phyloP scores from a whole-genome alignment of 352 stramenopile genomes.

The Nothophytophthora sp. region DNA sequence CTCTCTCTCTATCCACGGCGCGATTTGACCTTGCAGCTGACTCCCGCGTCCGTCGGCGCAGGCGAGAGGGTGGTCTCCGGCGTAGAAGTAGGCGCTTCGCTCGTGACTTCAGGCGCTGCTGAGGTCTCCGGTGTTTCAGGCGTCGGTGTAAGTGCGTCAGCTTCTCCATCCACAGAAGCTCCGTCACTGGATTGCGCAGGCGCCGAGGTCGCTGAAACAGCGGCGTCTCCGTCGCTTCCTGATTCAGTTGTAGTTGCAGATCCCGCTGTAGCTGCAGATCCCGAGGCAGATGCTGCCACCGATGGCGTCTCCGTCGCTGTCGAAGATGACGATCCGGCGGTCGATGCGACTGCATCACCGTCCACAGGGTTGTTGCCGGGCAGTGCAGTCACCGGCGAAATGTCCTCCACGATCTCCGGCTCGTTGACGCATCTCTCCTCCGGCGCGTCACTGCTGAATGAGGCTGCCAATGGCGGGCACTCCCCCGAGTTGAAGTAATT shows the following conservation, averaged over 20 bases:
- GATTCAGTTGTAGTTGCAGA: not conserved
- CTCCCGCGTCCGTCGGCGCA: not conserved
- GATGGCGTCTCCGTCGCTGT: not conserved
- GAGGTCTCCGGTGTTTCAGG: too few relatives aligned
- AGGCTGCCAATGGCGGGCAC: slow-evolving; percentile 35
- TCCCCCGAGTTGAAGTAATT: slow-evolving; percentile 56
- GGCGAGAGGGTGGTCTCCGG: too few relatives aligned
- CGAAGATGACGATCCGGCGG: not conserved
- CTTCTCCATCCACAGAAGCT: slow-evolving; percentile 14
- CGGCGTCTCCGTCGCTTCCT: not conserved
- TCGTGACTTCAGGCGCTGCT: too few relatives aligned
- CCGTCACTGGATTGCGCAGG: not conserved
- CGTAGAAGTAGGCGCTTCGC: too few relatives aligned
- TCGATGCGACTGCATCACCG: slow-evolving; percentile 1
- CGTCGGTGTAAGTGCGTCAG: not conserved
- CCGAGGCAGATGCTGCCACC: slow-evolving; percentile 9
- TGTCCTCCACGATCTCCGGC: slow-evolving; percentile 35
- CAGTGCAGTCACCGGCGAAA: slow-evolving; percentile 24
- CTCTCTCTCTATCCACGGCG: slow-evolving; percentile 4
- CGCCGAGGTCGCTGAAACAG: too few relatives aligned
- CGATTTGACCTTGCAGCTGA: slow-evolving; percentile 18
- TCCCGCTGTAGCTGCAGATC: slow-evolving; percentile 4
- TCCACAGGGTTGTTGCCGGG: slow-evolving; percentile 41
- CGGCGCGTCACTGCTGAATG: slow-evolving; percentile 35
- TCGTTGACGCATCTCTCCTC: slow-evolving; percentile 34